Evolutionary conservation across 257 asterid species (phyloP).

Genomic region (Agastache rugosa): DNA sequence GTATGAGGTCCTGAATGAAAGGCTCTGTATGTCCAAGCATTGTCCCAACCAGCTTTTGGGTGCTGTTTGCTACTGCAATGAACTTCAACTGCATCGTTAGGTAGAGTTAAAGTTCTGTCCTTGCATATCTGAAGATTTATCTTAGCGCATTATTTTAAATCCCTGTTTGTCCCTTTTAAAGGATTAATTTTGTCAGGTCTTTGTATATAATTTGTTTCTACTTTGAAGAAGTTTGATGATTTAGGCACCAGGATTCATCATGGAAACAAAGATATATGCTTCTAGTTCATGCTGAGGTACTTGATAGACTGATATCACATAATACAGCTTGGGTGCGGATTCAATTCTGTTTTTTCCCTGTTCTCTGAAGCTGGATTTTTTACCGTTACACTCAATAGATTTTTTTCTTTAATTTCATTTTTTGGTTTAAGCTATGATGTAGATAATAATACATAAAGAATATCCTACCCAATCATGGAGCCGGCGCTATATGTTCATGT

Average conservation of each 20-base stretch:
- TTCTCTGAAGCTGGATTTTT: background rate
- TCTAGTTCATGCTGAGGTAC: constrained; percentile 32
- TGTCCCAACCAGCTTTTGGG: background rate
- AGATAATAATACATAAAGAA: background rate
- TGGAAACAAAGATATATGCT: constrained; percentile 11
- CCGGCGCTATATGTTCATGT: background rate
- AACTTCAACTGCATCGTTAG: background rate
- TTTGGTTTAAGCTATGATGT: background rate
- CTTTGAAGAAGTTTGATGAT: constrained; percentile 18
- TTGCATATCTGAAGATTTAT: constrained; percentile 8
- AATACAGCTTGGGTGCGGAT: constrained; percentile 1
- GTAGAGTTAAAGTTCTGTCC: constrained; percentile 4
- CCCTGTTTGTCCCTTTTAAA: background rate
- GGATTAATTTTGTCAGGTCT: constrained; percentile 23
- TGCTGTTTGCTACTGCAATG: constrained; percentile 12
- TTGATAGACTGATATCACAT: background rate
- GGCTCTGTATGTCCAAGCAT: constrained; percentile 13
- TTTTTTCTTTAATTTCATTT: no score
- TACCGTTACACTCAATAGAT: background rate
- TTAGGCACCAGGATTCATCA: constrained; percentile 13
- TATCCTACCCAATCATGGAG: background rate
- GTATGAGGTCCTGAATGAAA: background rate
- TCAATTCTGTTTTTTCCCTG: background rate
- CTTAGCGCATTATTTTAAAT: background rate
- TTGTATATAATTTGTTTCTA: background rate